These are phyloP conservation scores for Pneumocystis jirovecii DNA, from an alignment of 1,139 yeast genomes.

Conservation along the genomic window DNA sequence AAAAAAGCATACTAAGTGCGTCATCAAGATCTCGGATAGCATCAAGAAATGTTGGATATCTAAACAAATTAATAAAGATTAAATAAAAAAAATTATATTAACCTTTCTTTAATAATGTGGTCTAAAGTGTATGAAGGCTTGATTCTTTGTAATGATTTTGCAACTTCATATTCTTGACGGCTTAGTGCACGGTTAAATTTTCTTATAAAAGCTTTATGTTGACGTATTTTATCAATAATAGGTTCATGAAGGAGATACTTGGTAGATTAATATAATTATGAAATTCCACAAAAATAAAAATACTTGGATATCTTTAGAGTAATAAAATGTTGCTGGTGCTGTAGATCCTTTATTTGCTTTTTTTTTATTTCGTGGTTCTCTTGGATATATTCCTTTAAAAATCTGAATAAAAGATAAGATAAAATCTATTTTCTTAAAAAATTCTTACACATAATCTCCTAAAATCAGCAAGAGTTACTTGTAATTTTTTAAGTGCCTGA, in stretches of 20 bases:
- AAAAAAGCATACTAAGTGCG: conserved; percentile 84
- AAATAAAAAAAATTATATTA: not conserved
- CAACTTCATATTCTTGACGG: conserved; percentile 79
- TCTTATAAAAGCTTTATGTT: conserved; percentile 85
- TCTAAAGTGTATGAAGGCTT: conserved; percentile 79
- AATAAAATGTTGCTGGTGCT: conserved; percentile 89
- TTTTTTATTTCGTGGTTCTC: conserved; percentile 92
- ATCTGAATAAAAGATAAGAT: conserved; percentile 60
- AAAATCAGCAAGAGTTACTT: conserved; percentile 93
- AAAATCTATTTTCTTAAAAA: conserved; percentile 46
- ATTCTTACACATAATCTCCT: conserved; percentile 60
- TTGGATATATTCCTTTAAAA: conserved; percentile 78
- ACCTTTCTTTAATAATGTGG: conserved; percentile 77
- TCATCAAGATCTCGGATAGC: conserved; percentile 90
- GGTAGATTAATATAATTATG: not conserved
- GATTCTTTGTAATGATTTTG: conserved; percentile 66
- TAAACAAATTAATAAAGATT: not conserved
- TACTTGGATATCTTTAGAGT: conserved; percentile 72
- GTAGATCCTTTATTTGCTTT: conserved; percentile 96
- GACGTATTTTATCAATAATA: conserved; percentile 77
- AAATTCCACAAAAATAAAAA: not conserved
- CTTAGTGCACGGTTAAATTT: conserved; percentile 83
- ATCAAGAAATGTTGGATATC: conserved; percentile 79
- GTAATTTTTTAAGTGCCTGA: conserved; percentile 84
- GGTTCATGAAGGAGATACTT: conserved; percentile 84